Conservation (phyloP, 495 filamentous ascomycete genomes). For the Poronia punctata region DNA sequence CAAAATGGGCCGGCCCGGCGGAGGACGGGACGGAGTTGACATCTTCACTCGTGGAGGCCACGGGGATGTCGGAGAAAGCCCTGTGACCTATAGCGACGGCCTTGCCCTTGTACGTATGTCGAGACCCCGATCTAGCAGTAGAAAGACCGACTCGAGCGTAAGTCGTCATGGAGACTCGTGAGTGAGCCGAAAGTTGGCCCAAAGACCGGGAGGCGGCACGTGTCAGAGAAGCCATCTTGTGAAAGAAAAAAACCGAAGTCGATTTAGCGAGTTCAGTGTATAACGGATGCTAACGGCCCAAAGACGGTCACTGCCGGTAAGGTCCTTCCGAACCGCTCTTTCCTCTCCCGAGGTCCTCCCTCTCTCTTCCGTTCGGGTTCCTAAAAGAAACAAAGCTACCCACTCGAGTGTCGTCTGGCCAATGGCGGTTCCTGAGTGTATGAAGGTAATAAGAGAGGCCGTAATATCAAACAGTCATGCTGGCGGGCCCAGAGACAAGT, state of each 20-base stretch:
- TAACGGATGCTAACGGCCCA: too few relatives aligned
- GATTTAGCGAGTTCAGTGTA: neutral
- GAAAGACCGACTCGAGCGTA: constrained; percentile 10
- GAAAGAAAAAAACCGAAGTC: neutral
- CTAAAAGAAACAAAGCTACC: too few relatives aligned
- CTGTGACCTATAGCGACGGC: constrained; percentile 7
- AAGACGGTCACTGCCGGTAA: too few relatives aligned
- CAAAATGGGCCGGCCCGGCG: constrained; percentile 6
- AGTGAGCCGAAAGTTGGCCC: constrained; percentile 20
- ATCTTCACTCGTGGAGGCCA: constrained; percentile 5
- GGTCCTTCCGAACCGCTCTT: too few relatives aligned
- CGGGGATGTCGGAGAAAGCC: constrained; percentile 6
- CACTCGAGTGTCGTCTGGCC: neutral
- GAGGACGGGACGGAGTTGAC: constrained; percentile 1
- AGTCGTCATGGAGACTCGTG: constrained; percentile 15
- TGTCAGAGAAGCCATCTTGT: constrained; percentile 17
- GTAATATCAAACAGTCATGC: constrained; percentile 5
- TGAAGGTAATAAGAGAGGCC: neutral
- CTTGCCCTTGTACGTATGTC: constrained; percentile 9
- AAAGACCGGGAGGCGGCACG: constrained; percentile 18
- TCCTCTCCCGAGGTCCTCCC: too few relatives aligned
- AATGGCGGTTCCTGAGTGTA: too few relatives aligned
- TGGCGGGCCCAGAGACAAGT: neutral
- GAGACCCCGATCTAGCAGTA: constrained; percentile 13
- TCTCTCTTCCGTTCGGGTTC: too few relatives aligned